Conservation (phyloP, 1,284 basidiomycete species). For the Termitomyces sp. region DNA sequence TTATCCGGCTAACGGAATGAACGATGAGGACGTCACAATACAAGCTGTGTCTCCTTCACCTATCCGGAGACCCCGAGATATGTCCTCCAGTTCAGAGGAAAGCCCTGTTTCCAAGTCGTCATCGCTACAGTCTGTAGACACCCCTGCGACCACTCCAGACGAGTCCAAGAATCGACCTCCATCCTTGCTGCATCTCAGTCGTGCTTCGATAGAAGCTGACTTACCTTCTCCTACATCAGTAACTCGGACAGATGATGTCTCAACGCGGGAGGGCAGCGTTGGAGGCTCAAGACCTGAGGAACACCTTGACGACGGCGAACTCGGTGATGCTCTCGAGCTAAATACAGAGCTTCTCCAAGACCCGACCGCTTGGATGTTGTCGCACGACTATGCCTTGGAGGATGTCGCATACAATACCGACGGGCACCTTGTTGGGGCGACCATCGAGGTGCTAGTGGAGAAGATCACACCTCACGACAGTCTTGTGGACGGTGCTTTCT, state of each 20-base stretch:
- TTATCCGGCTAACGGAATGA: constrained; percentile 26
- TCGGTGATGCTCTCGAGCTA: constrained; percentile 42
- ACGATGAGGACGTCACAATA: constrained; percentile 55
- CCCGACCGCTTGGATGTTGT: constrained; percentile 52
- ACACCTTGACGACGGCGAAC: constrained; percentile 49
- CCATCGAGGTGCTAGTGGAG: constrained; percentile 83
- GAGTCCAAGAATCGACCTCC: constrained; percentile 32
- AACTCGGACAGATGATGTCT: constrained; percentile 45
- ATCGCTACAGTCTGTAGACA: constrained; percentile 41
- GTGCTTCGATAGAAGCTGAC: constrained; percentile 34
- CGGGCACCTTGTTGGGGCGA: constrained; percentile 87
- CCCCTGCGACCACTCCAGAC: constrained; percentile 43
- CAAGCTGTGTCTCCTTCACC: constrained; percentile 38
- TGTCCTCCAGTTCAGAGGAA: constrained; percentile 38
- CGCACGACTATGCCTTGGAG: constrained; percentile 68
- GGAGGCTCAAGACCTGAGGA: constrained; percentile 43
- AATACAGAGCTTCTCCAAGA: constrained; percentile 37
- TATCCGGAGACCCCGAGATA: constrained; percentile 25
- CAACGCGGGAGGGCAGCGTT: constrained; percentile 51
- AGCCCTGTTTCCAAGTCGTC: constrained; percentile 40
- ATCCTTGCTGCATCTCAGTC: constrained; percentile 24
- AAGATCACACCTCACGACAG: constrained; percentile 96
- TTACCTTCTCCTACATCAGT: constrained; percentile 47
- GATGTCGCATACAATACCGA: constrained; percentile 91
- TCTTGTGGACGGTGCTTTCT: constrained; percentile 80